Evolutionary conservation across 2,329 filamentous ascomycete species (phyloP), one percentile per base, ranked within the genome.

Genomic region (Aspergillus sp.): DNA sequence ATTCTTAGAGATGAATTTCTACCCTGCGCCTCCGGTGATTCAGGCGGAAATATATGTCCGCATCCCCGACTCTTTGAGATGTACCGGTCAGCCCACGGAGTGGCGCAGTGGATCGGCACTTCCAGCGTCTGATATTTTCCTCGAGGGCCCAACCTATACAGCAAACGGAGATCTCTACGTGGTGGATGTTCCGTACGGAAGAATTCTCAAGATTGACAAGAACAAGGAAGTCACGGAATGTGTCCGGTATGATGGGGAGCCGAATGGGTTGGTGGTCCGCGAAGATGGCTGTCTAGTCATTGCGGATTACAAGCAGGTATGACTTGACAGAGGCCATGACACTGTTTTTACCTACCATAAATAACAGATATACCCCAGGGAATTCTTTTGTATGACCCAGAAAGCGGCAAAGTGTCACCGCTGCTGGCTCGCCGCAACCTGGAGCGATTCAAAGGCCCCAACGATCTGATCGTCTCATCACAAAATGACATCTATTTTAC

Each of bases 231-330:
- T 69, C 0, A 65, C 51, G 0, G 69, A 72, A 4, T 64, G 60
- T 34, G 66, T 63, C 1, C 56, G 62, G 6, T 77, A 69, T 64
- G 72, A 76, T 53, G 74, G 72, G 1, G 73, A 76, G 45, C 73
- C 74, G 0, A 76, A 76, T 50, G 73, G 73, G 0, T 54, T 76
- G 3, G 71, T 66, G 0, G 61, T 69, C 0, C 64, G 64, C 1
- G 21, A 49, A 0, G 64, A 75, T 45, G 73, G 74, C 0, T 59
- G 60, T 7, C 49, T 76, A 0, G 46, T 75, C 0, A 58, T 76
- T 4, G 73, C 74, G 7, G 74, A 76, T 31, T 76, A 76, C 44
- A 76, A 76, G 49, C 71, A 76, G 63, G 73, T 73, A 56, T 9
- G 14, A 2, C 16, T n/a, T 2, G 1, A n/a, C 16, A 7, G 10